Evolutionary conservation across 1,139 yeast species (phyloP).

Genomic region (Taphrina communis): DNA sequence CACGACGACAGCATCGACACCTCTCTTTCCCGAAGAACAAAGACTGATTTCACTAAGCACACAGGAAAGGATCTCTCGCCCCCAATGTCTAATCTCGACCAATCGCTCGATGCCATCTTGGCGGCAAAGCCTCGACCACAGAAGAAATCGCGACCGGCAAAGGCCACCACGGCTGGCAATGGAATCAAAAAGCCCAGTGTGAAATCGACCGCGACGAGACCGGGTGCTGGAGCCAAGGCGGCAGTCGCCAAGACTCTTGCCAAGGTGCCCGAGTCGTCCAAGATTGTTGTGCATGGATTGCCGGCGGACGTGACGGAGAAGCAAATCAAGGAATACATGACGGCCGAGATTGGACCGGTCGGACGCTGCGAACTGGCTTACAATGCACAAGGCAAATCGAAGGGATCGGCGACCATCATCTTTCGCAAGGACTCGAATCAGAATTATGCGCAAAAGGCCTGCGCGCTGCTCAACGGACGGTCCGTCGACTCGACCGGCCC

Average conservation of each 20-base stretch:
- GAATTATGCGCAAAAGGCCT: constrained; percentile 70
- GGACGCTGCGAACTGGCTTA: constrained; percentile 72
- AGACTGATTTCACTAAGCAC: constrained; percentile 24
- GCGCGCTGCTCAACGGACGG: constrained; percentile 85
- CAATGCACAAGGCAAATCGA: constrained; percentile 87
- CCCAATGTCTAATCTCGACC: constrained; percentile 64
- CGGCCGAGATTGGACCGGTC: constrained; percentile 86
- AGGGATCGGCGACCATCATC: constrained; percentile 86
- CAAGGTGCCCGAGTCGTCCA: constrained; percentile 18
- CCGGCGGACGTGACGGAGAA: constrained; percentile 39
- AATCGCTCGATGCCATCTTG: constrained; percentile 94
- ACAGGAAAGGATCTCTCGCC: constrained; percentile 9
- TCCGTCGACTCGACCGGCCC: constrained; percentile 74
- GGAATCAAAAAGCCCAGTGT: constrained; percentile 44
- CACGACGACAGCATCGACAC: constrained; percentile 36
- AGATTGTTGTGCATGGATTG: constrained; percentile 35
- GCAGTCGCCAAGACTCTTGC: constrained; percentile 1
- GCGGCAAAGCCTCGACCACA: constrained; percentile 59
- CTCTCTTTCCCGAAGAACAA: constrained; percentile 47
- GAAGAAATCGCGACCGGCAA: constrained; percentile 47
- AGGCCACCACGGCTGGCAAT: constrained; percentile 42
- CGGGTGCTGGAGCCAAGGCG: constrained; percentile 19
- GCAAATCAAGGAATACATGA: constrained; percentile 75
- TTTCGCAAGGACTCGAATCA: constrained; percentile 65
- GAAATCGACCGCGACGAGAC: constrained; percentile 48